phyloP scores from a whole-genome alignment of 2,329 filamentous ascomycete species.

The Apiospora aurea region DNA sequence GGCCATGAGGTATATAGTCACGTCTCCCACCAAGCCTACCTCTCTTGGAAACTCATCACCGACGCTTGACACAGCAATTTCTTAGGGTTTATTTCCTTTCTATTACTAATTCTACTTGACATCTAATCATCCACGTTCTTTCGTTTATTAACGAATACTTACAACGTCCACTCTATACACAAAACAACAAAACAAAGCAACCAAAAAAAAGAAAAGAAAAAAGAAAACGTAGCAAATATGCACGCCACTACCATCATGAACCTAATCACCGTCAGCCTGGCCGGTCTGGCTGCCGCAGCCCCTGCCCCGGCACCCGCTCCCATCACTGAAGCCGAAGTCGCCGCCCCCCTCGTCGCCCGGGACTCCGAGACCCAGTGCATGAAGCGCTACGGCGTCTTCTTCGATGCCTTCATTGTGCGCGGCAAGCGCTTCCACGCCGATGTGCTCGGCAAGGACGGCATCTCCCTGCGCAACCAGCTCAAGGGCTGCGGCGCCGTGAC shows the following conservation, averaged over 20 bases:
- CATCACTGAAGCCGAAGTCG: neutral
- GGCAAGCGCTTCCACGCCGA: neutral
- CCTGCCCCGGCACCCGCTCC: neutral
- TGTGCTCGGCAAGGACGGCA: neutral
- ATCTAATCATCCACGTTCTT: neutral
- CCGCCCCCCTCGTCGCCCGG: neutral
- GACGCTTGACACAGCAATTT: neutral
- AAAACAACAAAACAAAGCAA: neutral
- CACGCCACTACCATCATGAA: neutral
- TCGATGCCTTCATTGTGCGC: neutral
- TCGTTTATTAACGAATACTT: neutral
- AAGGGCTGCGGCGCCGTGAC: neutral
- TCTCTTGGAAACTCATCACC: neutral
- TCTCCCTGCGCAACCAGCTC: neutral
- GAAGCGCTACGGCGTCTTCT: neutral
- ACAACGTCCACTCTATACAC: neutral
- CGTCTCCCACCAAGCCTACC: neutral
- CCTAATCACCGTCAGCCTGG: neutral
- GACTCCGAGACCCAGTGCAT: neutral
- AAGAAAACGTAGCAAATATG: neutral
- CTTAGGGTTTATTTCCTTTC: neutral
- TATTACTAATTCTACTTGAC: neutral
- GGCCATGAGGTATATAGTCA: neutral
- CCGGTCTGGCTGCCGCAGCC: neutral
- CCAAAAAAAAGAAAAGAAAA: neutral